These are phyloP conservation scores for Talaromyces sp. DNA, from an alignment of 2,329 filamentous ascomycete species.

Conservation along the genomic window DNA sequence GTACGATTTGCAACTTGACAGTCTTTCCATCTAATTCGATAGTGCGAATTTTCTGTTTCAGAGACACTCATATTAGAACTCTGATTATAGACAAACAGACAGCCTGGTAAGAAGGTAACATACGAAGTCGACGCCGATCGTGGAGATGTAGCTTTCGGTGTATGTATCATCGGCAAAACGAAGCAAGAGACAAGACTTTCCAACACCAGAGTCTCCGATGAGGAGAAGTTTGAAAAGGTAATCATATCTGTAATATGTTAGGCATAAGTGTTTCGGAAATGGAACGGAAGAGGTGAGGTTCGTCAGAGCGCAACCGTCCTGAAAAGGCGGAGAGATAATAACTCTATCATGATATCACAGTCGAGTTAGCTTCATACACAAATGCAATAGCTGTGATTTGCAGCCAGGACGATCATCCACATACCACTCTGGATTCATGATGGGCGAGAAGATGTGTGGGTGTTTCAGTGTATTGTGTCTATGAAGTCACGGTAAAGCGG, in stretches of 20 bases:
- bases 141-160: slow-evolving; percentile 99
- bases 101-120: slow-evolving; percentile 37
- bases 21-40: slow-evolving; percentile 99
- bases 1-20: slow-evolving; percentile 97
- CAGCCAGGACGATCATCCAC: slow-evolving; percentile 19
- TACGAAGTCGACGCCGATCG: slow-evolving; percentile 98
- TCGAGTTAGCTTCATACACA: slow-evolving; percentile 3
- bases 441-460: slow-evolving; percentile 22
- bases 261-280: not conserved
- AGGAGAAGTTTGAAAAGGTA: slow-evolving; percentile 99
- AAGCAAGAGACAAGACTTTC: slow-evolving; percentile 97
- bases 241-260: slow-evolving; percentile 72
- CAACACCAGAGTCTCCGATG: slow-evolving; percentile 99
- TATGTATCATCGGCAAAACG: slow-evolving; percentile 99
- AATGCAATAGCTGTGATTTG: not conserved
- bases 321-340: slow-evolving; percentile 10
- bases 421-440: slow-evolving; percentile 49
- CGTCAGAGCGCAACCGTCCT: slow-evolving; percentile 2
- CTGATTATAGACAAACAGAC: not conserved
- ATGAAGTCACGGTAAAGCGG: slow-evolving; percentile 1
- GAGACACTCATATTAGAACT: not conserved
- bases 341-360: slow-evolving; percentile 22
- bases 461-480: not conserved
- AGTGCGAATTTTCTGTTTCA: slow-evolving; percentile 88
- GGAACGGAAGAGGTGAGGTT: not conserved